Evolutionary conservation across 345 rosid species (phyloP), one percentile per base, ranked within the genome.

Genomic region (Garcia nutans): DNA sequence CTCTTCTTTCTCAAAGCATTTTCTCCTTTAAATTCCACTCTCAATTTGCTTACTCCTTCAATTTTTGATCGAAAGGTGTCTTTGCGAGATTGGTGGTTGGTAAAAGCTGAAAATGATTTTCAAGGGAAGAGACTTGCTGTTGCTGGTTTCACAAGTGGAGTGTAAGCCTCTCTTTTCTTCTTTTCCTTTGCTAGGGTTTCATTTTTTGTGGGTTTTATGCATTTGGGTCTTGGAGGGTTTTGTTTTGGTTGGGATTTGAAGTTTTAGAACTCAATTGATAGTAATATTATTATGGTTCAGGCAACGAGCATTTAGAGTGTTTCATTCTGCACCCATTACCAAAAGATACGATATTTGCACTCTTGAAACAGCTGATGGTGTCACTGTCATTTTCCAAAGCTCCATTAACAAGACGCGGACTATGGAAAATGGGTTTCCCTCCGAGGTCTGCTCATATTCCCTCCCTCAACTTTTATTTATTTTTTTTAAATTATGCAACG

Each of bases 21-120:
- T 62, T 42, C 50, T 65, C 17, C 16, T 50, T 42, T 67, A 7
- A 8, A 20, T 45, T 66, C 20, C 50, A 6, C 26, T 17, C 24
- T 11, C 23, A 7, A 41, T 41, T 45, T 45, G 31, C 56, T 67
- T 13, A 45, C 20, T 47, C 56, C n/a, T 45, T 44, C 8, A 10
- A 2, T 23, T 67, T 22, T 67, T 17, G 5, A 11, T 3, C 12
- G 22, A n/a, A 44, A 93, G 98, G 96, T 92, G 42, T 45, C 84
- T 12, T 74, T 94, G 77, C 79, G 73, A 31, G 88, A 89, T 70
- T 94, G 98, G 98, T 94, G 98, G 98, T 59, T 94, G 77, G 72
- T 85, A 17, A 84, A 81, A 83, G 78, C 92, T 22, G 76, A 86
- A 8, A 62, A 82, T 3, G 90, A 84, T 8, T 75, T 76, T 69